Evolutionary conservation across 2,329 filamentous ascomycete species (phyloP).

Genomic region (Polytolypa hystricis): DNA sequence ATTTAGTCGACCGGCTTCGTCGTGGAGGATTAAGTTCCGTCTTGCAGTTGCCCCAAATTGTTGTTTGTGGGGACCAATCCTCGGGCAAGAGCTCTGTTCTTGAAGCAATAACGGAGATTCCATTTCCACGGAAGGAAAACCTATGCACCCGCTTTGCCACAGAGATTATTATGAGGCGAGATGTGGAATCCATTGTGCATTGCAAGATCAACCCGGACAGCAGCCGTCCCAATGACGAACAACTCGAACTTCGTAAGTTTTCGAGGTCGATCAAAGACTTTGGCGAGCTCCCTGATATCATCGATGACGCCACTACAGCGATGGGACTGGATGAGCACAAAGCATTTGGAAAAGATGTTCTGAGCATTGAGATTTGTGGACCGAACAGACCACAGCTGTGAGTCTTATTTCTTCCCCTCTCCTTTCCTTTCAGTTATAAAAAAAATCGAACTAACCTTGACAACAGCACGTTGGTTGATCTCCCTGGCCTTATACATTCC

Average conservation of each 20-base stretch:
- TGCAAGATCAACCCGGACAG: slow-evolving; percentile 2
- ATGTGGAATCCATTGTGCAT: background rate
- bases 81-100: slow-evolving; percentile 27
- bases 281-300: slow-evolving; percentile 1
- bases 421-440: background rate
- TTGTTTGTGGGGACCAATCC: slow-evolving; percentile 33
- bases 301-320: slow-evolving; percentile 2
- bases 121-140: slow-evolving; percentile 28
- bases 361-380: slow-evolving; percentile 33
- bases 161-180: slow-evolving; percentile 34
- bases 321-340: slow-evolving; percentile 4
- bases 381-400: slow-evolving; percentile 27
- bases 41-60: slow-evolving; percentile 21
- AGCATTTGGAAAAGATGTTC: slow-evolving; percentile 22
- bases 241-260: background rate
- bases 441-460: background rate
- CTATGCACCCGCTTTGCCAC: slow-evolving; percentile 38
- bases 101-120: slow-evolving; percentile 24
- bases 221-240: slow-evolving; percentile 1
- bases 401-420: background rate
- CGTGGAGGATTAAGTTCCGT: slow-evolving; percentile 1
- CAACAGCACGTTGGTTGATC: slow-evolving; percentile 31
- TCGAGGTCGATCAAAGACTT: slow-evolving; percentile 1
- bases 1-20: slow-evolving; percentile 4
- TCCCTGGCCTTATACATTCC: slow-evolving; percentile 35